Evolutionary conservation across 768 basidiomycete species (phyloP).

Genomic region (Amanita pseudoporphyria): DNA sequence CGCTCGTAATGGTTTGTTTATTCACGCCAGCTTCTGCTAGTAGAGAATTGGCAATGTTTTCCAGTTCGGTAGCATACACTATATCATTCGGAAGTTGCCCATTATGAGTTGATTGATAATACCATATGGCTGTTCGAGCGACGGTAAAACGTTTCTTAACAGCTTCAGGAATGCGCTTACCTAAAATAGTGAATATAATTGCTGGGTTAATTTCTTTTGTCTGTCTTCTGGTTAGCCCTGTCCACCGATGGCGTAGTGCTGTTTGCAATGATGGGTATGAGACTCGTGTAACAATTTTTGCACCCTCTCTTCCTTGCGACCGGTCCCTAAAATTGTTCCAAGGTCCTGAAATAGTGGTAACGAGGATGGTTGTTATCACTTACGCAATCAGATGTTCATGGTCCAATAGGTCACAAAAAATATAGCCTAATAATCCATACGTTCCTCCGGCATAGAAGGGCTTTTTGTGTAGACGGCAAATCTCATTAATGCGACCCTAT

Average conservation of each 20-base stretch:
- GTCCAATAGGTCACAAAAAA: conserved; percentile 85
- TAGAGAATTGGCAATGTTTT: conserved; percentile 52
- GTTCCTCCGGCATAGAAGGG: conserved; percentile 90
- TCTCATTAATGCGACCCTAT: conserved; percentile 69
- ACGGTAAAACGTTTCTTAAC: not conserved
- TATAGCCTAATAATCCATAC: conserved; percentile 86
- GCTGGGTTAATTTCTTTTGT: conserved; percentile 81
- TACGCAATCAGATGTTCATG: conserved; percentile 85
- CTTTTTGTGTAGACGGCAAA: conserved; percentile 64
- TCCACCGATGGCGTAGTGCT: conserved; percentile 65
- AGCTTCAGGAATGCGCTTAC: conserved; percentile 26
- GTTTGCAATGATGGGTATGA: conserved; percentile 53
- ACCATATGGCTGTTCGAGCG: conserved; percentile 58
- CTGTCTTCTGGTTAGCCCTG: conserved; percentile 56
- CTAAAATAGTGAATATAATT: conserved; percentile 59
- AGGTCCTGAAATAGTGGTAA: conserved; percentile 7
- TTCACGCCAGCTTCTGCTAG: conserved; percentile 59
- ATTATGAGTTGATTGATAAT: conserved; percentile 56
- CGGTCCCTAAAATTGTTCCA: conserved; percentile 41
- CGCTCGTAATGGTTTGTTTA: conserved; percentile 46
- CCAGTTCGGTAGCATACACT: conserved; percentile 44
- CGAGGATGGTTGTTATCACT: conserved; percentile 22
- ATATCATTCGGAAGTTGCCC: conserved; percentile 46
- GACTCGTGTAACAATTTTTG: conserved; percentile 52
- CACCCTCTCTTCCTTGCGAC: conserved; percentile 44